These are phyloP conservation scores for Colletotrichum sp. DNA, from an alignment of 2,329 filamentous ascomycete genomes.

Conservation along the genomic window DNA sequence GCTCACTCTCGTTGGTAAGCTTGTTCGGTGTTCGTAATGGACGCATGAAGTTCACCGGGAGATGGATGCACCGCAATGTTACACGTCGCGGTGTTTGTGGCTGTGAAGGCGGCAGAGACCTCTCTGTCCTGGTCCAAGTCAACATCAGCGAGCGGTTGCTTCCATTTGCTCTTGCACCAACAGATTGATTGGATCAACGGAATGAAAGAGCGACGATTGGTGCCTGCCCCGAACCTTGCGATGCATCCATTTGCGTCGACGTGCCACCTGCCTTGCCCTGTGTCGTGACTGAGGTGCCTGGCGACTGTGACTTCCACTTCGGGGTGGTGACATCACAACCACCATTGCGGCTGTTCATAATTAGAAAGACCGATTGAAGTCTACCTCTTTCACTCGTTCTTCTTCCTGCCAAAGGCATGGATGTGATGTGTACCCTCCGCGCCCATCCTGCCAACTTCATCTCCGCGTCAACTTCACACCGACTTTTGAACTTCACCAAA, in stretches of 20 bases:
- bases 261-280: background rate
- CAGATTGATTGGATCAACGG: background rate
- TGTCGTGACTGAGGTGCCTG: no score
- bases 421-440: background rate
- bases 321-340: background rate
- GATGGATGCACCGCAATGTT: background rate
- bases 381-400: background rate
- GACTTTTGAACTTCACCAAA: background rate
- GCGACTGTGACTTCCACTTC: background rate
- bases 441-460: background rate
- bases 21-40: background rate
- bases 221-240: background rate
- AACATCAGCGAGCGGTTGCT: background rate
- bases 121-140: background rate
- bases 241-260: background rate
- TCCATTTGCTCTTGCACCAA: background rate
- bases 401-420: background rate
- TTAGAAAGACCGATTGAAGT: rapidly evolving
- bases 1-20: no score
- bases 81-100: background rate
- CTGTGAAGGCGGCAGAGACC: background rate
- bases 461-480: background rate
- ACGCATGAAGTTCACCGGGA: background rate
- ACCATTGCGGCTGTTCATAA: background rate
- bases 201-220: background rate